phyloP scores from a whole-genome alignment of 208 protist genomes.

The Trichomonas tenax region DNA sequence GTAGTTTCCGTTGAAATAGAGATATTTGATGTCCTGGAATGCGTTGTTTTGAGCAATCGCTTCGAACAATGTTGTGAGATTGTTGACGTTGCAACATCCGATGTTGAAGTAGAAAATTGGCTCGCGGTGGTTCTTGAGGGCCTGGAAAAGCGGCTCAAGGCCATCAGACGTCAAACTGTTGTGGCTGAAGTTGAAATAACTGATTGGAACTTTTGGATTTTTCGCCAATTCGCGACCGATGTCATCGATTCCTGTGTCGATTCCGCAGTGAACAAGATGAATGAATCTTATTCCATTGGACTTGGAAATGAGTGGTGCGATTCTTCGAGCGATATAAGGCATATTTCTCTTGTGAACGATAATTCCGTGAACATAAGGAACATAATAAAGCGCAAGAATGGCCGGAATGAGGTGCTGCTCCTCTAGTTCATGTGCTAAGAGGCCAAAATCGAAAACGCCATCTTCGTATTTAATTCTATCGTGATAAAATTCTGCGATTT shows the following conservation, averaged over 20 bases:
- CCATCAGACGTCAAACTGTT: background rate
- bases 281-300: background rate
- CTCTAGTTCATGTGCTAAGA: background rate
- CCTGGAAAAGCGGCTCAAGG: background rate
- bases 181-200: background rate
- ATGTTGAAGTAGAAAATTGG: background rate
- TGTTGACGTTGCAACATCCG: background rate
- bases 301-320: background rate
- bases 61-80: background rate
- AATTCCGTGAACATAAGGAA: background rate
- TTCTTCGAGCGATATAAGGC: background rate
- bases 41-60: background rate
- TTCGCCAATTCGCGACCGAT: background rate
- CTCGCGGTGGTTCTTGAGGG: background rate
- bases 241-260: background rate
- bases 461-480: background rate
- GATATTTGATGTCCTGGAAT: background rate
- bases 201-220: background rate
- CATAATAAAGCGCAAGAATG: background rate
- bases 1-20: background rate
- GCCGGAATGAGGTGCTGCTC: background rate
- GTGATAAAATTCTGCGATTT: background rate
- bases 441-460: background rate
- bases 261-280: background rate
- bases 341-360: background rate